phyloP scores from a whole-genome alignment of 2,329 filamentous ascomycete species.

The Beauveria asiatica region DNA sequence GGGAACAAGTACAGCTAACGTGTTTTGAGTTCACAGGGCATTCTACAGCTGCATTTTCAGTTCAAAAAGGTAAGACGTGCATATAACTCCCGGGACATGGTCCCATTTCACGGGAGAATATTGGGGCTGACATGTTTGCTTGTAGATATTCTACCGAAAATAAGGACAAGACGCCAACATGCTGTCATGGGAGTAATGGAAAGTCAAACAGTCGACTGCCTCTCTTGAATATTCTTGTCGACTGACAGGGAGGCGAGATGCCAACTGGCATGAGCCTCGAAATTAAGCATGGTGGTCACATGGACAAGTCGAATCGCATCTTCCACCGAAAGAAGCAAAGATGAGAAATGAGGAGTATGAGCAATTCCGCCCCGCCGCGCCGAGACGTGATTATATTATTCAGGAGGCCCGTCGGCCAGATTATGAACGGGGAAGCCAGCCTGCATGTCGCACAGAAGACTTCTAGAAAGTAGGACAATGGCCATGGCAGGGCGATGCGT shows the following conservation, averaged over 20 bases:
- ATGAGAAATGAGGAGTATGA: background rate
- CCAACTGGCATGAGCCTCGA: background rate
- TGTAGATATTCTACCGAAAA: conserved; percentile 49
- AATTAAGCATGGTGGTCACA: background rate
- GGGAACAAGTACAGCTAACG: background rate
- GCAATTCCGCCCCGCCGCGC: background rate
- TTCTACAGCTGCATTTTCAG: conserved; percentile 93
- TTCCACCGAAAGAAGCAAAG: background rate
- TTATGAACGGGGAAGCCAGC: background rate
- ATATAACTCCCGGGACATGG: background rate
- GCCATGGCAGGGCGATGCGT: background rate
- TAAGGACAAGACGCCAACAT: conserved; percentile 20
- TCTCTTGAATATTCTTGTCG: background rate
- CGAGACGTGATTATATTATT: background rate
- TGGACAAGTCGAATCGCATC: background rate
- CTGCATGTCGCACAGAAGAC: background rate
- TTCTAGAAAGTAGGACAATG: conserved; percentile 8
- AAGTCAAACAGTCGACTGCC: too few species aligned
- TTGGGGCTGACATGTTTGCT: conserved; percentile 16
- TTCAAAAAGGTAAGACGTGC: conserved; percentile 76
- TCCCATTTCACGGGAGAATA: conserved; percentile 1
- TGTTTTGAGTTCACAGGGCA: conserved; percentile 51
- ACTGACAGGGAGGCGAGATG: background rate
- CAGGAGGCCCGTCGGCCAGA: background rate
- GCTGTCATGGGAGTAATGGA: too few species aligned